Conservation (phyloP, 805 yeast species). For the Barnettozyma sp. region DNA sequence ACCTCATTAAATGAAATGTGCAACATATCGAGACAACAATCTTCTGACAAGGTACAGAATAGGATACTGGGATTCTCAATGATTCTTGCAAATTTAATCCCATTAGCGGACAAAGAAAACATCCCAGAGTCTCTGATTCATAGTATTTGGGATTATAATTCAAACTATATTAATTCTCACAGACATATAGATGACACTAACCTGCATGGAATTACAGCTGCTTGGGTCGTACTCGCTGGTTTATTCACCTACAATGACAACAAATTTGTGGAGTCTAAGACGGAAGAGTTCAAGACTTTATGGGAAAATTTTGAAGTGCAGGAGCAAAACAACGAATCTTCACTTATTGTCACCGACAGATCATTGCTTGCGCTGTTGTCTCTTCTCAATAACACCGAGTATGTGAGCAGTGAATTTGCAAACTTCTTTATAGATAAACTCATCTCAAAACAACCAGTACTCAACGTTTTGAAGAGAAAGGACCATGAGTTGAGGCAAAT, state of each 20-base stretch:
- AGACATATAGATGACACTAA: constrained; percentile 27
- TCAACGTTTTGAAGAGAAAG: constrained; percentile 10
- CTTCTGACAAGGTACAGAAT: constrained; percentile 22
- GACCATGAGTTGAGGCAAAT: constrained; percentile 2
- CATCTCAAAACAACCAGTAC: constrained; percentile 11
- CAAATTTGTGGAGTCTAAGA: constrained; percentile 45
- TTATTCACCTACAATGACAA: constrained; percentile 52
- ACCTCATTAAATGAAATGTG: constrained; percentile 30
- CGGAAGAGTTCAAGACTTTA: constrained; percentile 49
- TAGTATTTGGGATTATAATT: constrained; percentile 37
- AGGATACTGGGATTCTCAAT: constrained; percentile 35
- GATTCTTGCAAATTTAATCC: constrained; percentile 31
- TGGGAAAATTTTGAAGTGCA: constrained; percentile 57
- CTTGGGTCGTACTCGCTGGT: constrained; percentile 64
- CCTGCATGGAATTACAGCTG: constrained; percentile 33
- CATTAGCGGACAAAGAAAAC: constrained; percentile 32
- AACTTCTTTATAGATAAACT: constrained; percentile 37
- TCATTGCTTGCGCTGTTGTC: constrained; percentile 52
- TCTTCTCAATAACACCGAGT: constrained; percentile 35
- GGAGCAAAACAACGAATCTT: constrained; percentile 32
- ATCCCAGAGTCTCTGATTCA: constrained; percentile 40
- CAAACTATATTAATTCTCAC: constrained; percentile 27
- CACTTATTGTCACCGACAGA: constrained; percentile 46
- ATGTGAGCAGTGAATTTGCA: constrained; percentile 39
- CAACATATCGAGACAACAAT: constrained; percentile 25